Percentiles rank a stretch among this genome's conserved stretches.
Conservation (phyloP, 164 flowering plant genomes). For the Houttuynia cordata region DNA sequence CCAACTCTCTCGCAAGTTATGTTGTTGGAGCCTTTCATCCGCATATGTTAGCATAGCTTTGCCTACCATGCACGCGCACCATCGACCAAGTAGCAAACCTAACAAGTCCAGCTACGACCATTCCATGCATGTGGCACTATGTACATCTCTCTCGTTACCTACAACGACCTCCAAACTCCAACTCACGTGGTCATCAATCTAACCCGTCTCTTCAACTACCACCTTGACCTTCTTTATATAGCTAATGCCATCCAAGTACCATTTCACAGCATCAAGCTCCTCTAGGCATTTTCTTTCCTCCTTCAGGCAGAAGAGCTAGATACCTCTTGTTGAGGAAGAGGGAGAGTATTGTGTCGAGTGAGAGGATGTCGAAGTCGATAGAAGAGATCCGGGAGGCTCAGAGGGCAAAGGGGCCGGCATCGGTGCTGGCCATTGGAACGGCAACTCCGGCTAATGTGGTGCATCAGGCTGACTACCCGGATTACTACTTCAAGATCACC, state of each 20-base stretch:
- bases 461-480: conserved; percentile 17
- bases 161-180: no score
- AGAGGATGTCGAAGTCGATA: not conserved
- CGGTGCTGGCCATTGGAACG: conserved; percentile 19
- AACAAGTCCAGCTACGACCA: no score
- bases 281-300: no score
- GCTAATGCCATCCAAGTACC: not conserved
- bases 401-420: conserved; percentile 18
- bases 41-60: no score
- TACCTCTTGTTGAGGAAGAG: no score
- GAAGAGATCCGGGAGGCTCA: conserved; percentile 13
- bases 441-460: conserved; percentile 18
- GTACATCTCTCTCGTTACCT: not conserved
- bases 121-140: not conserved
- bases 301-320: no score
- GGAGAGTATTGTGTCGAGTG: no score
- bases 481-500: conserved; percentile 22
- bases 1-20: no score
- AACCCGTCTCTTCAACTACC: not conserved
- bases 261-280: no score
- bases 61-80: no score
- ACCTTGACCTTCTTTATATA: not conserved
- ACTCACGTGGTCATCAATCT: not conserved
- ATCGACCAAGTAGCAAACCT: no score
- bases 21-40: no score